Conservation (phyloP, 805 yeast genomes). For the Candida ipomoeae region DNA sequence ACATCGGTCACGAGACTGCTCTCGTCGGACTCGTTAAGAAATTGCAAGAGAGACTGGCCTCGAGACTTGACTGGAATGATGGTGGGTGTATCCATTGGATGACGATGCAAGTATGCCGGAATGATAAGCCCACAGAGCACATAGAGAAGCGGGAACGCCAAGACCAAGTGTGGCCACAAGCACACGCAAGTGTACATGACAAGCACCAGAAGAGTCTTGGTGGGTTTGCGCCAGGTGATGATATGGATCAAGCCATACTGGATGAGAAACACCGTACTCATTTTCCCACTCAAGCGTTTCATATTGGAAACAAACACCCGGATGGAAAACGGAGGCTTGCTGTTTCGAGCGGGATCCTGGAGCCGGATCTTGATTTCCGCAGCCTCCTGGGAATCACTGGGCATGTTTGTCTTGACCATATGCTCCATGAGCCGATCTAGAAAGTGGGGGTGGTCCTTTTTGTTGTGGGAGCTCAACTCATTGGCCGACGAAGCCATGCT, state of each 20-base stretch:
- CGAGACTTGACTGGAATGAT: slow-evolving; percentile 43
- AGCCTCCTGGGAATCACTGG: slow-evolving; percentile 46
- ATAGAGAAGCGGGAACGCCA: slow-evolving; percentile 58
- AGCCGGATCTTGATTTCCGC: slow-evolving; percentile 39
- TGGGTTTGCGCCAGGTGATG: slow-evolving; percentile 72
- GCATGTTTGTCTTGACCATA: slow-evolving; percentile 47
- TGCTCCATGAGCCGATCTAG: slow-evolving; percentile 55
- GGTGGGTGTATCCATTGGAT: slow-evolving; percentile 51
- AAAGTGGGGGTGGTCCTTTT: slow-evolving; percentile 40
- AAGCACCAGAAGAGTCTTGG: slow-evolving; percentile 59
- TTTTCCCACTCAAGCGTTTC: slow-evolving; percentile 49
- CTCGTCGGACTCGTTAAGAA: slow-evolving; percentile 28
- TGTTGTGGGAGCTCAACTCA: slow-evolving; percentile 16
- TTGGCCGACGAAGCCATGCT: slow-evolving; percentile 29
- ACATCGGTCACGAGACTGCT: slow-evolving; percentile 32
- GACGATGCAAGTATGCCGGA: slow-evolving; percentile 66
- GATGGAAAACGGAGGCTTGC: slow-evolving; percentile 54
- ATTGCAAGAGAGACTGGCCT: slow-evolving; percentile 52
- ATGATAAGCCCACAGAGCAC: slow-evolving; percentile 56
- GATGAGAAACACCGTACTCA: slow-evolving; percentile 53
- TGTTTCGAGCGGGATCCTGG: slow-evolving; percentile 41
- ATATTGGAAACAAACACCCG: slow-evolving; percentile 54
- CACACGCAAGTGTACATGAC: slow-evolving; percentile 63
- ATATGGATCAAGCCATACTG: slow-evolving; percentile 61
- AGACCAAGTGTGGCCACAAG: slow-evolving; percentile 63